Evolutionary conservation across 331 rosid genomes (phyloP).

Genomic region (Rosa hybrid): DNA sequence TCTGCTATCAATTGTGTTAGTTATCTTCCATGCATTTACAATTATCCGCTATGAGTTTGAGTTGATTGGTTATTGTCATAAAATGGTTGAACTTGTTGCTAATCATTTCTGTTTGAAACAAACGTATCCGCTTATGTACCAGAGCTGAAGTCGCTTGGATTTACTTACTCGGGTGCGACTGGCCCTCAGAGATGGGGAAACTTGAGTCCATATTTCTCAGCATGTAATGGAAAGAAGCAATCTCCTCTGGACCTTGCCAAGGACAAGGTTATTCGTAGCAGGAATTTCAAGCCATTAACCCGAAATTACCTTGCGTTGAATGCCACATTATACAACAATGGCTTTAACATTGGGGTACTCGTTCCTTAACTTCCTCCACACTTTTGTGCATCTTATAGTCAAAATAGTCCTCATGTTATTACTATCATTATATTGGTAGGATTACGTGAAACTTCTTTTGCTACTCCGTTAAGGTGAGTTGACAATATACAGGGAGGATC

Average conservation of each 20-base stretch:
- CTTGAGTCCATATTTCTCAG: conserved; percentile 45
- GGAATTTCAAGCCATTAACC: conserved; percentile 34
- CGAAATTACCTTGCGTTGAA: conserved; percentile 48
- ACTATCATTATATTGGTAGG: background rate
- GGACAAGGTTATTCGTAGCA: conserved; percentile 16
- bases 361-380: conserved; percentile 10
- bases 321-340: conserved; percentile 64
- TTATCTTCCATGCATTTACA: background rate
- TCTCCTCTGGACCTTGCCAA: conserved; percentile 61
- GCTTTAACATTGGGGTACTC: conserved; percentile 68
- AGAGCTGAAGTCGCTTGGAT: conserved; percentile 15
- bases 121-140: background rate
- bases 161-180: conserved; percentile 50
- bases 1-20: background rate
- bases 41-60: background rate
- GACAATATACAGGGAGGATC: too few relatives aligned
- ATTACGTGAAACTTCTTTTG: background rate
- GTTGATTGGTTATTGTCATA: background rate
- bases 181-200: conserved; percentile 85
- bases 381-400: background rate
- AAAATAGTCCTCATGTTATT: background rate
- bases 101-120: background rate
- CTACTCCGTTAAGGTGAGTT: background rate
- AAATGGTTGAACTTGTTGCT: background rate
- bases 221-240: conserved; percentile 66